Conservation (phyloP, 345 rosid genomes). For the Populus simonii region DNA sequence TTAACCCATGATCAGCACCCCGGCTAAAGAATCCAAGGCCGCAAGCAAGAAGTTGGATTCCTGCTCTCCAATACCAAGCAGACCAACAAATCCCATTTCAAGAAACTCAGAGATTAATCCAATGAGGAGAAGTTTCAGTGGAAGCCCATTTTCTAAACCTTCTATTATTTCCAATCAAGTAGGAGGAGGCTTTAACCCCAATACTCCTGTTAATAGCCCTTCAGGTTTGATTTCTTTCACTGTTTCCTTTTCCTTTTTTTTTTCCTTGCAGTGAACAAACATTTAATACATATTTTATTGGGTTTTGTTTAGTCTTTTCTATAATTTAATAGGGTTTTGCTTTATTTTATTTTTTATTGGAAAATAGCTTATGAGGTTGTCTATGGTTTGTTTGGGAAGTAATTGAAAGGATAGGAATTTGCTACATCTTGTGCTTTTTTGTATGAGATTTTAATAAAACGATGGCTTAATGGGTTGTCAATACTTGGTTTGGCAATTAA, state of each 20-base stretch:
- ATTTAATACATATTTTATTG: not conserved
- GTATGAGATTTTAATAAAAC: not conserved
- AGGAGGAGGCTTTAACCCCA: constrained; percentile 42
- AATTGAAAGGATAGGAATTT: not conserved
- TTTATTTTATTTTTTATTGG: not conserved
- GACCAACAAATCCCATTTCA: constrained; percentile 38
- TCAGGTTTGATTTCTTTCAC: constrained; percentile 40
- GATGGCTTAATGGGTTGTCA: not conserved
- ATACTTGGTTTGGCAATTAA: not conserved
- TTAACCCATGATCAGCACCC: not conserved
- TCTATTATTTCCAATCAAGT: constrained; percentile 34
- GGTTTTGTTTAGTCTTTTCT: not conserved
- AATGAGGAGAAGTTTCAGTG: constrained; percentile 65
- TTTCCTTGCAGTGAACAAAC: not conserved
- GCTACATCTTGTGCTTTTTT: not conserved
- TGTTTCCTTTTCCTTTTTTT: not conserved
- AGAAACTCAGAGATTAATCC: constrained; percentile 63
- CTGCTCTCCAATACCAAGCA: constrained; percentile 24
- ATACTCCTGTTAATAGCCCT: constrained; percentile 56
- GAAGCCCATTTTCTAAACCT: constrained; percentile 54
- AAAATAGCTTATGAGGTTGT: not conserved
- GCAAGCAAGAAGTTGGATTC: constrained; percentile 20
- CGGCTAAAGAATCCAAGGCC: constrained; percentile 7
- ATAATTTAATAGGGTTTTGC: not conserved
- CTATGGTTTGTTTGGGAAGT: not conserved